Conservation (phyloP, 2,329 filamentous ascomycete species). For the Apiospora sp. region DNA sequence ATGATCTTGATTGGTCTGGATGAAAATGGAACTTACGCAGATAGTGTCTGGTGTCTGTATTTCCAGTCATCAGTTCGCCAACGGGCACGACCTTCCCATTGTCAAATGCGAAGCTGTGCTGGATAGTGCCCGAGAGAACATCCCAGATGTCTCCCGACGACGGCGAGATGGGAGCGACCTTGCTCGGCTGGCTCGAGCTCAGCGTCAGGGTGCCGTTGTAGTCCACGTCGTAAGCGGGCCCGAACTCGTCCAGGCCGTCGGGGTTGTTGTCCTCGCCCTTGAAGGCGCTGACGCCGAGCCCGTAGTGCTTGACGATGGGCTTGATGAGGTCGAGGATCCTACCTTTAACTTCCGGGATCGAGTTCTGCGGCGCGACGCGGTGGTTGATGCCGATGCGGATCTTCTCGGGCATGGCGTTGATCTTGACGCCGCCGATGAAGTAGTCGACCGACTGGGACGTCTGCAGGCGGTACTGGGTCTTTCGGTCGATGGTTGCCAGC, state of each 20-base stretch:
- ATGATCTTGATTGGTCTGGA: too few species aligned
- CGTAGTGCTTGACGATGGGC: conserved; percentile 56
- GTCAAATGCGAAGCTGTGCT: conserved; percentile 45
- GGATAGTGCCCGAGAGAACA: conserved; percentile 43
- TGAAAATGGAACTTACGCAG: conserved; percentile 45
- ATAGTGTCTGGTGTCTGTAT: conserved; percentile 48
- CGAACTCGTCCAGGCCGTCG: conserved; percentile 32
- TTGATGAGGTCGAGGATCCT: conserved; percentile 55
- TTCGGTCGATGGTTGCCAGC: conserved; percentile 43
- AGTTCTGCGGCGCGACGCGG: conserved; percentile 63
- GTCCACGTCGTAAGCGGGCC: conserved; percentile 47
- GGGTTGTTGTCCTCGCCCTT: conserved; percentile 47
- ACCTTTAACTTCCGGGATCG: conserved; percentile 52
- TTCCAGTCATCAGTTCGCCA: conserved; percentile 47
- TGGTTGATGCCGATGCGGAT: conserved; percentile 62
- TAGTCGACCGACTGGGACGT: conserved; percentile 65
- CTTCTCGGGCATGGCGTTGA: conserved; percentile 65
- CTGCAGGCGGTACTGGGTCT: conserved; percentile 61
- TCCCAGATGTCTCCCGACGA: conserved; percentile 43
- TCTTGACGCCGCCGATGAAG: conserved; percentile 63
- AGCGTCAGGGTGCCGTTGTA: conserved; percentile 51
- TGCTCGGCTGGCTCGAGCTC: conserved; percentile 42
- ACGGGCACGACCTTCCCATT: conserved; percentile 46
- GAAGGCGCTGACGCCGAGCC: conserved; percentile 57
- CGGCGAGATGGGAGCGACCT: conserved; percentile 47